Evolutionary conservation across 306 rosid species (phyloP).

Genomic region (Lupinus albus): DNA sequence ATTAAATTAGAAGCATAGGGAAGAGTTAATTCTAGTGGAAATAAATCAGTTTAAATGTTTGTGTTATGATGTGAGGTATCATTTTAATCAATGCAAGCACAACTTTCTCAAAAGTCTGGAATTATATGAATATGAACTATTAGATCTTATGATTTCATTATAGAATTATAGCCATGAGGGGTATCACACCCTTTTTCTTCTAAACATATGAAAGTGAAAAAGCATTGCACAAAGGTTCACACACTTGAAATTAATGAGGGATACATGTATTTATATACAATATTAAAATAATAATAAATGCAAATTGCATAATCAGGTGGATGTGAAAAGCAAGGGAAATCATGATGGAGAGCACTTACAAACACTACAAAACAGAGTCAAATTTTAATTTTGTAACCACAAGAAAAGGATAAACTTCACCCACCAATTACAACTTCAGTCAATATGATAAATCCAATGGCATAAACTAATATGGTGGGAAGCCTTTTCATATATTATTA

Average conservation of each 20-base stretch:
- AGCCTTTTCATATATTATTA: not conserved
- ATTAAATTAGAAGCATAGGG: not conserved
- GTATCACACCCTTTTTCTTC: too few relatives aligned
- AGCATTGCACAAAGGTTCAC: too few relatives aligned
- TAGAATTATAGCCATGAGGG: too few relatives aligned
- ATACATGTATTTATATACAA: not conserved
- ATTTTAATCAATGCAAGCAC: conserved; percentile 12
- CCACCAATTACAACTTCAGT: not conserved
- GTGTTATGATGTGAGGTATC: conserved; percentile 8
- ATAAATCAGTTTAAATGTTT: not conserved
- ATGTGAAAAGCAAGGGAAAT: not conserved
- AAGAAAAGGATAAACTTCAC: not conserved
- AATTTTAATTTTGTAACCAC: not conserved
- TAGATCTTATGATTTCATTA: not conserved
- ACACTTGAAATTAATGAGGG: too few relatives aligned
- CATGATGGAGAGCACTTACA: too few relatives aligned
- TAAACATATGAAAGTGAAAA: too few relatives aligned
- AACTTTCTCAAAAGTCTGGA: conserved; percentile 11
- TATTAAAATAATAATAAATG: not conserved
- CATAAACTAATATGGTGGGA: not conserved
- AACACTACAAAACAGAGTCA: not conserved
- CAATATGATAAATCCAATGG: not conserved
- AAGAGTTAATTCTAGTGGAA: not conserved
- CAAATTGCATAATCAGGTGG: conserved; percentile 14
- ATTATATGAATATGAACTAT: not conserved